Evolutionary conservation across 1,284 basidiomycete species (phyloP), one percentile per base, ranked within the genome.

Genomic region (Takashimella koratensis): DNA sequence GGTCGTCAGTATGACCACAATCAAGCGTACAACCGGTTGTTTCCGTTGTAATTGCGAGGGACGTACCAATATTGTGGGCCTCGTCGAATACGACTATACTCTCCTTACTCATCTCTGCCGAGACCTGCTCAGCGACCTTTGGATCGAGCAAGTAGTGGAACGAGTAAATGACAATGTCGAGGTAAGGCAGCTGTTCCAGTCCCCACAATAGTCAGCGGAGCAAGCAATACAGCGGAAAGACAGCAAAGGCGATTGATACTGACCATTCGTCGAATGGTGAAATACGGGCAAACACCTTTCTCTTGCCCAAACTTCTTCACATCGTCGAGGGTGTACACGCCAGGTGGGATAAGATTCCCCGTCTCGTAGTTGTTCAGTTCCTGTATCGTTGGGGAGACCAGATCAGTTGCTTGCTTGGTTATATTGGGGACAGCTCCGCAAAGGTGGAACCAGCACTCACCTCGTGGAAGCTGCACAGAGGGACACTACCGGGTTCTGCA

Each of bases 21-120:
- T n/a, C n/a, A n/a, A n/a, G n/a, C n/a, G n/a, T n/a, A n/a, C n/a
- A n/a, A n/a, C n/a, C n/a, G n/a, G n/a, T n/a, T n/a, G n/a, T n/a
- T n/a, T n/a, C n/a, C n/a, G n/a, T n/a, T n/a, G n/a, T n/a, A 19
- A 4, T 3, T 11, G 19, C 24, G 6, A n/a, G 4, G 19, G 25
- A 67, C 81, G 57, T 62, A 92, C 91, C 93, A 54, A 99, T 99
- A 72, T 99, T 99, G 78, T 99, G 96, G 6, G 96, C 96, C 75
- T 99, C 96, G 71, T 99, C 96, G 67, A 99, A 99, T 0, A 99
- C 94, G 44, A 99, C 94, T 54, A 99, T 99, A 43, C 92, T 86
- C 71, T 98, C 96, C 66, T 98, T 98, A 26, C 89, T 91, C 78
- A 98, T 82, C 72, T 98, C 95, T 68, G 92, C 94, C 5, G 94